These are phyloP conservation scores for Epichloe elymi DNA, from an alignment of 2,329 filamentous ascomycete species.

Conservation along the genomic window DNA sequence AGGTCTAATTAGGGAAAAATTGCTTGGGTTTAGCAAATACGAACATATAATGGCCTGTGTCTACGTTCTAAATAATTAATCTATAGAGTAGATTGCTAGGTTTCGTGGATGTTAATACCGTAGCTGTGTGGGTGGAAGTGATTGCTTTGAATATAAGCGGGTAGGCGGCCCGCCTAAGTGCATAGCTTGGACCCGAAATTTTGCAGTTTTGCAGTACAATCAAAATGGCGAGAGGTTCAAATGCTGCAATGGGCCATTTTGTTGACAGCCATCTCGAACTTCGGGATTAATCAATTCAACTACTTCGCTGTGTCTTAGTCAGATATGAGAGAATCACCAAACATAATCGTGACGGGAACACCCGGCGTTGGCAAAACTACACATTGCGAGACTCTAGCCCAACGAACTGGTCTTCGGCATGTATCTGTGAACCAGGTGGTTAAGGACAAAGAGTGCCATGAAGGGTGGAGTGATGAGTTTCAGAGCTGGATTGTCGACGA, in stretches of 20 bases:
- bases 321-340: conserved; percentile 47
- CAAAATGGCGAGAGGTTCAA: neutral
- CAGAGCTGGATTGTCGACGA: conserved; percentile 92
- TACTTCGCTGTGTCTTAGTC: neutral
- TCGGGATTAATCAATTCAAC: neutral
- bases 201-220: neutral
- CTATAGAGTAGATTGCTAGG: no score
- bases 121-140: neutral
- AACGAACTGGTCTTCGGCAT: conserved; percentile 65
- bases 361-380: conserved; percentile 94
- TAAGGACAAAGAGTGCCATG: conserved; percentile 76
- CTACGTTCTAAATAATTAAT: no score
- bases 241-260: neutral
- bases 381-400: conserved; percentile 70
- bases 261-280: neutral
- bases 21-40: neutral
- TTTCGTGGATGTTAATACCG: no score
- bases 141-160: neutral
- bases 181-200: neutral
- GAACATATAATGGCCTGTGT: no score
- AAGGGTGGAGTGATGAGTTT: conserved; percentile 74
- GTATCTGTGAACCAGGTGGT: conserved; percentile 83
- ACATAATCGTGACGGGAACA: conserved; percentile 91
- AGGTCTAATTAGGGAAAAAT: neutral
- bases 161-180: neutral